phyloP scores from a whole-genome alignment of 2,329 filamentous ascomycete genomes.

The Rhinocladiella similis region DNA sequence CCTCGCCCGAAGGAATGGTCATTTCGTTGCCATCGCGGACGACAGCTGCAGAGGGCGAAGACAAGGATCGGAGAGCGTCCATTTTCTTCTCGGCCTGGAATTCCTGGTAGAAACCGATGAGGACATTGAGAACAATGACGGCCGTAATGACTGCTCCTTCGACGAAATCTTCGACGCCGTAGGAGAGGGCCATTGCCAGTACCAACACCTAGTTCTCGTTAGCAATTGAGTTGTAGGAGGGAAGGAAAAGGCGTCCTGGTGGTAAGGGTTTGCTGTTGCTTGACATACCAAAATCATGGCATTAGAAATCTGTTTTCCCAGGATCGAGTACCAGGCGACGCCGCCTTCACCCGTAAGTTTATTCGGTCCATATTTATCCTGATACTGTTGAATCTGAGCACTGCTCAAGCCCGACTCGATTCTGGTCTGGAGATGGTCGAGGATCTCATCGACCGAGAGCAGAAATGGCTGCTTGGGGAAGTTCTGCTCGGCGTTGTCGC shows the following conservation, averaged over 20 bases:
- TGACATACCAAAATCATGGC: conserved; percentile 54
- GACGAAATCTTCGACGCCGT: conserved; percentile 57
- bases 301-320: conserved; percentile 55
- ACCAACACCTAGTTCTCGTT: conserved; percentile 49
- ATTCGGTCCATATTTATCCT: conserved; percentile 52
- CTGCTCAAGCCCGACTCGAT: conserved; percentile 49
- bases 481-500: conserved; percentile 26
- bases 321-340: conserved; percentile 49
- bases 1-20: conserved; percentile 54
- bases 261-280: conserved; percentile 8
- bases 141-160: conserved; percentile 61
- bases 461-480: conserved; percentile 38
- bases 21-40: conserved; percentile 56
- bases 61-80: conserved; percentile 56
- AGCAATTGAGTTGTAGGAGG: conserved; percentile 8
- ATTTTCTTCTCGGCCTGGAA: conserved; percentile 62
- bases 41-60: conserved; percentile 57
- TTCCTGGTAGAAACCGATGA: conserved; percentile 62
- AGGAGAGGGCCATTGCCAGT: conserved; percentile 68
- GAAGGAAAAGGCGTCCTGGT: too few relatives aligned
- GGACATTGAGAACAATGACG: conserved; percentile 59
- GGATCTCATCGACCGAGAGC: conserved; percentile 38
- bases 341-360: conserved; percentile 49
- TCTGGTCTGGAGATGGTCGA: conserved; percentile 48
- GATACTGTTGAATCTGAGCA: conserved; percentile 44